Base-by-base conservation (phyloP, 441 rosid species). In the Populus tomentosa region DNA sequence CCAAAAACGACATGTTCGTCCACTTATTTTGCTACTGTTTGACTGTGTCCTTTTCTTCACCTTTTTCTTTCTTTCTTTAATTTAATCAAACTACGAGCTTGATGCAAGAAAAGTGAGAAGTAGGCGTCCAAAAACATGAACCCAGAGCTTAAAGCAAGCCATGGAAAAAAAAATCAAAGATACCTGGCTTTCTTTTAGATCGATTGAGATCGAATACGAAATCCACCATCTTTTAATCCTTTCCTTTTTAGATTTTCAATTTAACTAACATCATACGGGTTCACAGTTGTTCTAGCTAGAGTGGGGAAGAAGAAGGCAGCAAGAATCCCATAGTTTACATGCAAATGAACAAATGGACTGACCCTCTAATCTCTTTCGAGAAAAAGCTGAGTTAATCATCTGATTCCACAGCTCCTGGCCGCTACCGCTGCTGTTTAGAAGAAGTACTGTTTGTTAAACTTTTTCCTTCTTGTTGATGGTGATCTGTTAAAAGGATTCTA, bases 401-500 rank as follows among this genome's bases (percentile, higher is more conserved):
- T 6, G n/a, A 50, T 50, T 16, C 59, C 59, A 50, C n/a, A 50
- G 59, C 6, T 36, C 30, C 30, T 28, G 30, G 30, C 30, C 30
- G 30, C 30, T 28, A 28, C 30, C 30, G 30, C 30, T 28, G 30
- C 30, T 28, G 30, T 28, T 28, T 28, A n/a, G n/a, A n/a, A 28
- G 30, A 28, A 28, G 30, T 28, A 28, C 30, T 28, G 30, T 28
- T 28, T 28, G 30, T 28, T 28, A 28, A 3, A 28, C 30, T 28
- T 28, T 28, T 28, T 28, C 30, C 3, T 28, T 28, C n/a, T 5
- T 28, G 73, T 35, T 30, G 4, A 16, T 72, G 28, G 21, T 59
- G 69, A 53, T 36, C 24, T 13, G 21, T 73, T 80, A 92, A 20
- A 97, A 94, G 40, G 98, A 94, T 82, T 94, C 97, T 62, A 94